Conservation (phyloP, 1,284 basidiomycete species). For the Sanghuangporus weigelae region DNA sequence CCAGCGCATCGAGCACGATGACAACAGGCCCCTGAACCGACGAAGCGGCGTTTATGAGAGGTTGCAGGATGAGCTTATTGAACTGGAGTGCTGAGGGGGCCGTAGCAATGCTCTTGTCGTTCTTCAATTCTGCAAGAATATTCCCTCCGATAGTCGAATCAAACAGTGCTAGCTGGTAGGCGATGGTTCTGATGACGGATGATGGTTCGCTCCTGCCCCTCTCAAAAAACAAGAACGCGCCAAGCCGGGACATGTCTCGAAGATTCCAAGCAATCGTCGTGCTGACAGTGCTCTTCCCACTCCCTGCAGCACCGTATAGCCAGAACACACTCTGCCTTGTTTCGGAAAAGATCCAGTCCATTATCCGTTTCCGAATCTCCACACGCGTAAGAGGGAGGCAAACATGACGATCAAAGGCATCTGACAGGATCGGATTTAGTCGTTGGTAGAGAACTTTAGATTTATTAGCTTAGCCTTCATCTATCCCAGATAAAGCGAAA, state of each 20-base stretch:
- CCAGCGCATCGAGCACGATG: constrained; percentile 20
- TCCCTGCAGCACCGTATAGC: not conserved
- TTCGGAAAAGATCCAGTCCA: not conserved
- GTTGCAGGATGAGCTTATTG: not conserved
- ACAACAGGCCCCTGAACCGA: constrained; percentile 24
- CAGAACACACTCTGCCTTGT: not conserved
- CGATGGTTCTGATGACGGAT: not conserved
- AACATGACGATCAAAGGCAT: not conserved
- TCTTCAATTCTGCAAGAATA: not conserved
- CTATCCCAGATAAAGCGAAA: not conserved
- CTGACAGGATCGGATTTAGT: not conserved
- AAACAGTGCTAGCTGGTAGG: not conserved
- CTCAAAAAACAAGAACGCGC: constrained; percentile 26
- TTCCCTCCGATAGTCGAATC: not conserved
- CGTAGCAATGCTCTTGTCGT: not conserved
- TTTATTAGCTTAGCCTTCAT: not conserved
- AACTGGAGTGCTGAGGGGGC: not conserved
- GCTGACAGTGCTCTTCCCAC: not conserved
- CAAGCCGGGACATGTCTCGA: not conserved
- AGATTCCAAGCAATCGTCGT: not conserved
- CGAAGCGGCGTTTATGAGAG: not conserved
- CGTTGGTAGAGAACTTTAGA: not conserved
- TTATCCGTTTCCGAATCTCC: not conserved
- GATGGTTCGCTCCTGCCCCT: not conserved
- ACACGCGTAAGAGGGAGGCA: not conserved